Percentiles rank a stretch among this genome's conserved stretches.
Evolutionary conservation across 805 yeast genomes (phyloP).

Genomic region (Ogataea glucozyma): DNA sequence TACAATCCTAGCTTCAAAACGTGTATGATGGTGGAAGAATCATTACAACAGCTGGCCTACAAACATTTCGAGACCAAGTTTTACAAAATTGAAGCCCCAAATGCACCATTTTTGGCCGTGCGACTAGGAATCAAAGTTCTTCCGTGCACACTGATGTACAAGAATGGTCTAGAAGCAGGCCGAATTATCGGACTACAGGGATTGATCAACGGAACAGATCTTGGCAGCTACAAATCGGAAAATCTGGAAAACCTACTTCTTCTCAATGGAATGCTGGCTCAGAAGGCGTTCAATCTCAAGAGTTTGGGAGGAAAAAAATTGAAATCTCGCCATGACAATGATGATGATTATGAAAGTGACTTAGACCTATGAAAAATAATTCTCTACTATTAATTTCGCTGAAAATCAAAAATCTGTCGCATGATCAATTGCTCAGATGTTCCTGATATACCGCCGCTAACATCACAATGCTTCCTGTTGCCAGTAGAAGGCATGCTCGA

Average conservation of each 20-base stretch:
- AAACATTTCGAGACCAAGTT: constrained; percentile 59
- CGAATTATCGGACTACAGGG: constrained; percentile 71
- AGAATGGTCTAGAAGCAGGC: constrained; percentile 56
- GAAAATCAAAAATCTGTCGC: not conserved
- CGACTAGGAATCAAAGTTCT: constrained; percentile 64
- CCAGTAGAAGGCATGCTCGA: not conserved
- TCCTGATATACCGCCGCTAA: too few species aligned
- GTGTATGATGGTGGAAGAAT: constrained; percentile 59
- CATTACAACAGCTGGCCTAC: constrained; percentile 47
- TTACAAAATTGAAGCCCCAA: constrained; percentile 55
- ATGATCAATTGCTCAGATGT: not conserved
- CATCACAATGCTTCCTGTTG: too few species aligned
- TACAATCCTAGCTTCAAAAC: constrained; percentile 59
- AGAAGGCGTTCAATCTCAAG: constrained; percentile 36
- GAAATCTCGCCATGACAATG: constrained; percentile 1
- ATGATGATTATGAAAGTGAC: constrained; percentile 41
- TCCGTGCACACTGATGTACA: constrained; percentile 68
- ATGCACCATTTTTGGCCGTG: constrained; percentile 71
- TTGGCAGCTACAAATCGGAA: constrained; percentile 46
- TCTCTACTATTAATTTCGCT: too few species aligned
- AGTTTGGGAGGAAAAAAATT: not conserved
- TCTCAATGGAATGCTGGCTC: constrained; percentile 35
- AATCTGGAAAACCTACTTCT: constrained; percentile 48
- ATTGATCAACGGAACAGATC: constrained; percentile 43
- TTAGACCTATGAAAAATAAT: constrained; percentile 3